Evolutionary conservation across 257 asterid species (phyloP).

Genomic region (Primulina huaijiensis): DNA sequence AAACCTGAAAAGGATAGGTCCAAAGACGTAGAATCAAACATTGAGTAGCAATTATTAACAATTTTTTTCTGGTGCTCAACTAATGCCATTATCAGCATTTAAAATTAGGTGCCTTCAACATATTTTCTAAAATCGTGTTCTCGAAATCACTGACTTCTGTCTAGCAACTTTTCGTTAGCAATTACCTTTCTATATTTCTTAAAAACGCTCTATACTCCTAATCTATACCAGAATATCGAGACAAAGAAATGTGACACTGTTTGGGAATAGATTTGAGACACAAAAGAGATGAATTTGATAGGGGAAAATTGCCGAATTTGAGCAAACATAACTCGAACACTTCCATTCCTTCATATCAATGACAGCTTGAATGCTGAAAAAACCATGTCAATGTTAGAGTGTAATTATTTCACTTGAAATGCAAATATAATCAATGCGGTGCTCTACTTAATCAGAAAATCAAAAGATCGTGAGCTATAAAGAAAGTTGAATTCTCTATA

Average conservation of each 20-base stretch:
- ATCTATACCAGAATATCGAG: not conserved
- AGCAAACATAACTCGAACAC: not conserved
- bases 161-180: not conserved
- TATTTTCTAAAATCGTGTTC: no score
- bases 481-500: slow-evolving; percentile 2
- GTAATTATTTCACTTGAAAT: not conserved
- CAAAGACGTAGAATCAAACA: slow-evolving; percentile 9
- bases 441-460: not conserved
- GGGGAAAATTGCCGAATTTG: not conserved
- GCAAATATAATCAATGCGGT: not conserved
- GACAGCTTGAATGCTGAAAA: not conserved
- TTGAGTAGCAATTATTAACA: not conserved
- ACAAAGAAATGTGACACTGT: not conserved
- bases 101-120: not conserved
- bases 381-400: not conserved
- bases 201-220: not conserved
- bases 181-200: not conserved
- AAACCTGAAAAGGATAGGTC: not conserved
- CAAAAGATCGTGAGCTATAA: not conserved
- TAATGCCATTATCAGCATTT: not conserved
- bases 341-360: not conserved
- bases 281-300: not conserved
- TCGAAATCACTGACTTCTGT: not conserved
- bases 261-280: no score
- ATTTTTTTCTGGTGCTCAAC: not conserved